A percentile compares a stretch with the other conserved stretches of the same genome.
Conservation (phyloP, 495 filamentous ascomycete species). For the Penicillium fimorum region DNA sequence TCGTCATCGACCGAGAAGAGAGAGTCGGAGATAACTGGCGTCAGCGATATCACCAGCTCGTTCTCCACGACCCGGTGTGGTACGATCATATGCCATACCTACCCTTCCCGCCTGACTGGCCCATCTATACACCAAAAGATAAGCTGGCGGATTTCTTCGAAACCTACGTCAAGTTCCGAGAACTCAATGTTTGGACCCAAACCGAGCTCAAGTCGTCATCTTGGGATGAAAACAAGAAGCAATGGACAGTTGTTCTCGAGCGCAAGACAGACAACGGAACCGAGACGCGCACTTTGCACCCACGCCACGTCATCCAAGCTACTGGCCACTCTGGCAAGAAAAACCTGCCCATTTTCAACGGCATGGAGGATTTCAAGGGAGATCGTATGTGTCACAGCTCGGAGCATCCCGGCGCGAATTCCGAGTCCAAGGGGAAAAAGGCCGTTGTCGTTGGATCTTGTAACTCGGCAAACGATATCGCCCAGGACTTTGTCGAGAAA, state of each 20-base stretch:
- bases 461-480: constrained; percentile 81
- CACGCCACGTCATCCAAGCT: constrained; percentile 66
- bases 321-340: constrained; percentile 74
- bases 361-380: constrained; percentile 57
- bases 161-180: constrained; percentile 66
- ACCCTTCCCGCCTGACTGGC: constrained; percentile 65
- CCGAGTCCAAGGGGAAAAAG: constrained; percentile 54
- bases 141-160: constrained; percentile 80
- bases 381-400: constrained; percentile 64
- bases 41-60: constrained; percentile 58
- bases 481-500: constrained; percentile 76
- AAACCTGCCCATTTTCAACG: constrained; percentile 60
- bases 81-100: constrained; percentile 76
- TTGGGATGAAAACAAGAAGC: constrained; percentile 53
- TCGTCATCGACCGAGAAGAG: constrained; percentile 66
- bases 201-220: constrained; percentile 50
- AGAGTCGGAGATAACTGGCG: constrained; percentile 77
- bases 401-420: constrained; percentile 59
- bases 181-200: constrained; percentile 72
- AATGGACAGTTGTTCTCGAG: constrained; percentile 61
- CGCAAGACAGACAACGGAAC: constrained; percentile 49
- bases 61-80: constrained; percentile 76
- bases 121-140: constrained; percentile 73
- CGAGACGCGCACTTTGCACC: constrained; percentile 58
- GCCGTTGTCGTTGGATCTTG: constrained; percentile 76